Evolutionary conservation across 495 filamentous ascomycete genomes (phyloP), one percentile per base, ranked within the genome.

Genomic region (Evernia prunastri): DNA sequence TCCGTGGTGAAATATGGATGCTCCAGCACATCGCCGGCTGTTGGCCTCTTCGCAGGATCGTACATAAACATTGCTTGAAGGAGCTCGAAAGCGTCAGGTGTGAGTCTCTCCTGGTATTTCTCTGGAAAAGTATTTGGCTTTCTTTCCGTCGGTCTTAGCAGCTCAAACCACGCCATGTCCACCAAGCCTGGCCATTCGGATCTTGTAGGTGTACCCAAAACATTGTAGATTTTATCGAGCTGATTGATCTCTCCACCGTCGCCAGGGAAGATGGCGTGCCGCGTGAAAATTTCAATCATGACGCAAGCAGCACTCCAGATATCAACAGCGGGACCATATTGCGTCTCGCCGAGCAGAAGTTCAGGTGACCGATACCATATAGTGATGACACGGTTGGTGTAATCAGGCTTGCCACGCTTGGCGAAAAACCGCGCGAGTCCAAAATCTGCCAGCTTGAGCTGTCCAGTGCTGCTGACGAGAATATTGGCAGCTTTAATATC

Each of bases 231-330:
- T 75, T 95, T 96, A 66, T 97, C 93, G 3, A 99, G 81, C 72
- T 99, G 95, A 70, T 88, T 94, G 68, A 97, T 90, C 75, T 99
- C 95, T 20, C 86, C 87, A 17, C 92, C 92, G 72, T 97, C 92
- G 15, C 95, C 95, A 5, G 93, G 91, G 72, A 97, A 99, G 58
- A 96, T 93, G 42, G 95, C 93, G 67, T 91, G 90, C 60, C 89
- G 86, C 5, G 92, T 96, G 74, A 97, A 97, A 68, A 99, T 96
- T 69, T 99, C 94, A 58, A 97, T 85, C 73, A 96, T 87, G 9
- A 99, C 94, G 74, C 94, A 97, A 12, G 93, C 95, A 20, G 94
- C 94, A 72, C 89, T 94, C 94, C 94, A 99, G 62, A 99, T 91
- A 70, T 99, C 94, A 6, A 97, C 95, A 3, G 90, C 91, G 0